Evolutionary conservation across 2,329 filamentous ascomycete species (phyloP).

Genomic region (Emmonsiellopsis sp.): DNA sequence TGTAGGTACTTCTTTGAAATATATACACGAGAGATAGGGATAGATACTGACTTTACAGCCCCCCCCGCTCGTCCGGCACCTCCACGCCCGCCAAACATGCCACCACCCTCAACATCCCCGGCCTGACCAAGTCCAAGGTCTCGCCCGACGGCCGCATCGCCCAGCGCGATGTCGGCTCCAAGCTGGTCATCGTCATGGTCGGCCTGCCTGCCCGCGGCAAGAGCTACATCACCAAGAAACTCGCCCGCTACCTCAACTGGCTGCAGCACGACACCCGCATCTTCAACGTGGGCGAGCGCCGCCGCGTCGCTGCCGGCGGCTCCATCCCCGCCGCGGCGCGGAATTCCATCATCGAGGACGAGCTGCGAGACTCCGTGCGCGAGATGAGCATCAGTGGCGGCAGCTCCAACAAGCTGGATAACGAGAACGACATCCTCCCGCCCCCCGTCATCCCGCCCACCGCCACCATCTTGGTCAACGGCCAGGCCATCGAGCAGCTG

Average conservation of each 20-base stretch:
- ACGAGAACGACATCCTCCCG: conserved; percentile 24
- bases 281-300: conserved; percentile 92
- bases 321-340: conserved; percentile 1
- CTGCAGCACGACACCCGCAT: conserved; percentile 91
- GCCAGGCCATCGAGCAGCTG: conserved; percentile 32
- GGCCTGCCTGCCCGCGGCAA: conserved; percentile 91
- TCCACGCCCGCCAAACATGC: conserved; percentile 72
- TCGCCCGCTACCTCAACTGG: conserved; percentile 92
- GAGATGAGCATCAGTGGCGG: conserved; percentile 32
- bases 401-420: conserved; percentile 17
- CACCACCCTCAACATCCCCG: conserved; percentile 92
- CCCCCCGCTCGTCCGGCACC: conserved; percentile 57
- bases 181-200: conserved; percentile 97
- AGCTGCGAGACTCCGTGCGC: conserved; percentile 35
- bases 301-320: conserved; percentile 62
- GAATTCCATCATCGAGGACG: conserved; percentile 26
- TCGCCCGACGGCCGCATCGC: conserved; percentile 94
- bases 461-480: conserved; percentile 51
- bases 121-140: conserved; percentile 87
- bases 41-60: conserved; percentile 35
- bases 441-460: conserved; percentile 35
- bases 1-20: conserved; percentile 21
- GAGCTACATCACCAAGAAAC: conserved; percentile 98
- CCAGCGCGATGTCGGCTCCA: conserved; percentile 86
- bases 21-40: too few species aligned